These are phyloP conservation scores for Solanum aculeatissimum DNA, from an alignment of 305 asterid genomes.

Conservation along the genomic window DNA sequence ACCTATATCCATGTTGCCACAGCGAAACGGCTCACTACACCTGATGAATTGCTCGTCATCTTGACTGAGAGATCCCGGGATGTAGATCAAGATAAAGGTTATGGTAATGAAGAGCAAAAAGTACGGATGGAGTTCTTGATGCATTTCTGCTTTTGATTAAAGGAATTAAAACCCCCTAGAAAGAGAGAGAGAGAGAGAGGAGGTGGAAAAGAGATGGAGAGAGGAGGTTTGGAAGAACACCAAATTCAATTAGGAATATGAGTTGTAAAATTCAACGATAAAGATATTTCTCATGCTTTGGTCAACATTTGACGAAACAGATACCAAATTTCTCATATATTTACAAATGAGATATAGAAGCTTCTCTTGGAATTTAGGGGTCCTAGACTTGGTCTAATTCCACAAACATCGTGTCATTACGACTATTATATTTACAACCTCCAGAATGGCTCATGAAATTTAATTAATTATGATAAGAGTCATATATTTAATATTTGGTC, in stretches of 20 bases:
- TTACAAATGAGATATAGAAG: constrained; percentile 18
- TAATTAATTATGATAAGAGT: background rate
- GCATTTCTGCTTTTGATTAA: constrained; percentile 1
- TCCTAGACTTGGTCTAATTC: constrained; percentile 7
- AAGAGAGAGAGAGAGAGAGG: background rate
- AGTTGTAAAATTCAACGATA: background rate
- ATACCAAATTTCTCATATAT: background rate
- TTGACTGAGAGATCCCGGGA: constrained; percentile 17
- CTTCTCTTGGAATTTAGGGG: constrained; percentile 24
- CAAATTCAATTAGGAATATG: background rate
- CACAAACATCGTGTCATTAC: background rate
- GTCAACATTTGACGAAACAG: constrained; percentile 1
- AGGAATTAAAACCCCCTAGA: background rate
- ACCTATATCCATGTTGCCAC: constrained; percentile 14
- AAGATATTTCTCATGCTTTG: background rate
- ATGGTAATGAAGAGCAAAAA: background rate
- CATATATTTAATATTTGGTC: background rate
- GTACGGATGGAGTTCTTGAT: background rate
- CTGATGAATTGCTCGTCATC: background rate
- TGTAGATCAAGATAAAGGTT: background rate
- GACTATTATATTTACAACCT: background rate
- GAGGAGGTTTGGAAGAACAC: background rate
- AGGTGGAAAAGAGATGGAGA: background rate
- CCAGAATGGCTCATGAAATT: background rate
- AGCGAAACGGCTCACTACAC: constrained; percentile 22